Evolutionary conservation across 306 rosid genomes (phyloP).

Genomic region (Vigna hirtella): DNA sequence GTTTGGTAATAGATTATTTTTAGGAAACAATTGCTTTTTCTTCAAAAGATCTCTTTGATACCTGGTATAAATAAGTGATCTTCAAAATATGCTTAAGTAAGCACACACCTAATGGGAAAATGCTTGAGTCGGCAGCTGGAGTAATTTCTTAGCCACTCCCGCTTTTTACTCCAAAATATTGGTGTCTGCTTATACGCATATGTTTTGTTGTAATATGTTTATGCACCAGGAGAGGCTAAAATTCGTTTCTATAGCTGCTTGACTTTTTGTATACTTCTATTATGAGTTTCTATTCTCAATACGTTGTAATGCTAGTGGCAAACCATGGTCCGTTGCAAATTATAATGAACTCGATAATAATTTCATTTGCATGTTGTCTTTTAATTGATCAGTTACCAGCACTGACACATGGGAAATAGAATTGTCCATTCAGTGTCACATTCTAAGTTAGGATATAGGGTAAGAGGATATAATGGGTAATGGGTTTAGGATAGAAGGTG

Average conservation of each 20-base stretch:
- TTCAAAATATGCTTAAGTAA: background rate
- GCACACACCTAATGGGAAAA: background rate
- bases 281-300: background rate
- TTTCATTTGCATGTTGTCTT: conserved; percentile 1
- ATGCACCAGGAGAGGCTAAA: background rate
- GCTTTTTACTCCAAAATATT: background rate
- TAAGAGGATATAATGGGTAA: too few relatives aligned
- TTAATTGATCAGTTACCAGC: background rate
- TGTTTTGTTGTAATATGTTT: conserved; percentile 7
- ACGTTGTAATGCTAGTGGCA: conserved; percentile 10
- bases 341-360: conserved; percentile 5
- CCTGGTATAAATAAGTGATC: background rate
- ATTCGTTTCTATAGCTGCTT: background rate
- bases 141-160: background rate
- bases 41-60: conserved; percentile 1
- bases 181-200: background rate
- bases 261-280: background rate
- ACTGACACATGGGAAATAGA: background rate
- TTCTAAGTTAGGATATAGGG: too few relatives aligned
- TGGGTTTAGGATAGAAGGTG: too few relatives aligned
- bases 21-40: background rate
- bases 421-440: conserved; percentile 23
- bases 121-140: background rate
- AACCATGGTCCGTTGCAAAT: conserved; percentile 20
- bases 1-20: conserved; percentile 15